Evolutionary conservation across 2,329 filamentous ascomycete genomes (phyloP), one percentile per base, ranked within the genome.

Genomic region (Rhynchosporium graminicola): DNA sequence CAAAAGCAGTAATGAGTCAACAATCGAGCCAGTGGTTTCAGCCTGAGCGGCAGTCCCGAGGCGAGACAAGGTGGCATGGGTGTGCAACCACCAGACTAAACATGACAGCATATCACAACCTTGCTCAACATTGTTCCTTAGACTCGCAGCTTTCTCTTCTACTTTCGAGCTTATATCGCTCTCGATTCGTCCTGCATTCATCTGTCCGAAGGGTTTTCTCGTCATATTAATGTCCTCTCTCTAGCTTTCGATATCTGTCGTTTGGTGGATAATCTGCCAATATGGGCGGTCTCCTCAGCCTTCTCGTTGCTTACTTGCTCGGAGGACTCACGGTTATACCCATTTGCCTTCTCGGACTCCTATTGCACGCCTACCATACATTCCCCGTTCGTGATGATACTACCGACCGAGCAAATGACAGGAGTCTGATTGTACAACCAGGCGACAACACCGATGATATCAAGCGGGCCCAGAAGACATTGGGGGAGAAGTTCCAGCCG

Each of bases 251-350:
- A 48, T 15, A 47, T 40, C 48, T 55, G 28, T 47, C 51, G n/a
- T 38, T 47, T 20, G 28, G 28, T 42, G 47, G 48, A 31, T n/a
- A 36, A 12, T 50, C 10, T 60, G 61, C 47, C 59, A 66, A 31
- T 42, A 66, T 66, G 64, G 64, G 61, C 46, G 57, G 63, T 43
- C 51, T 63, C 51, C 55, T 66, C 28, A 40, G 59, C 33, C 63
- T 62, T 48, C 52, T 96, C 68, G 76, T 89, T 73, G 83, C 89
- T 75, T 97, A 97, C 80, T 75, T 96, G 68, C 78, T 96, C 63
- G 93, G 93, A 76, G 94, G 93, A 71, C 75, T 97, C 73, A 97
- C 93, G 62, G 94, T 97, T 74, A 74, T 97, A 63, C 93, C 93
- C 36, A 79, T 96, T 3, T 71, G 92, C 63, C 66, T 93, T 58